Evolutionary conservation across 352 stramenopile genomes (phyloP), one percentile per base, ranked within the genome.

Genomic region (Phytophthora tentaculata): DNA sequence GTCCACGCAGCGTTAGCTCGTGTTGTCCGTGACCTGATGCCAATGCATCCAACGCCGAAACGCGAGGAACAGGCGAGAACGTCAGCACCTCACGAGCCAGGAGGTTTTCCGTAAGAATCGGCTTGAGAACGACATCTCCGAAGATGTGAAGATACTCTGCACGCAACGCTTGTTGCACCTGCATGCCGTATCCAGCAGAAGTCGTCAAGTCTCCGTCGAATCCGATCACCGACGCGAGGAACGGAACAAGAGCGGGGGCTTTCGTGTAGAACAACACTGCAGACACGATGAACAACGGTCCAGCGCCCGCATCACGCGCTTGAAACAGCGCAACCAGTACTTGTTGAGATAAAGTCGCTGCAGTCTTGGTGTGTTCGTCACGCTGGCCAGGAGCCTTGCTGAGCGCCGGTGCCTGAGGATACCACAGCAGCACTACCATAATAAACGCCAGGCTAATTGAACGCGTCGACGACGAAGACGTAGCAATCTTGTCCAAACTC

Each of bases 181-280:
- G 64, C 57, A 77, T 57, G 20, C 69, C 69, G 24, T 45, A 29
- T 52, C 55, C 52, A 53, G 47, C 48, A 60, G 53, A 44, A n/a
- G 47, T 66, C 14, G 66, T 59, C 22, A 43, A 61, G 29, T 72
- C 63, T 14, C 37, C 64, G 37, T 77, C 60, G 51, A 75, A 70
- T 23, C 73, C 73, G 52, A 80, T 80, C 22, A 83, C 72, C 1
- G 75, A 76, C 22, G 73, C 62, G 3, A 89, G 69, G 29, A 89
- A 87, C 19, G 83, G 73, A 22, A 90, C 65, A 19, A 90, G 64
- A 1, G 77, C 75, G 5, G 83, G 78, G 8, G 78, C 85, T 58
- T 90, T 90, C 14, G 83, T 91, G 67, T 90, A 91, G 49, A 91
- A 80, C 17, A 90, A 63, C 41, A 91, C 82, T 0, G 83, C 78